These are phyloP conservation scores for Pontederia crassipes DNA, from an alignment of 176 grass and related monocot genomes.

Conservation along the genomic window DNA sequence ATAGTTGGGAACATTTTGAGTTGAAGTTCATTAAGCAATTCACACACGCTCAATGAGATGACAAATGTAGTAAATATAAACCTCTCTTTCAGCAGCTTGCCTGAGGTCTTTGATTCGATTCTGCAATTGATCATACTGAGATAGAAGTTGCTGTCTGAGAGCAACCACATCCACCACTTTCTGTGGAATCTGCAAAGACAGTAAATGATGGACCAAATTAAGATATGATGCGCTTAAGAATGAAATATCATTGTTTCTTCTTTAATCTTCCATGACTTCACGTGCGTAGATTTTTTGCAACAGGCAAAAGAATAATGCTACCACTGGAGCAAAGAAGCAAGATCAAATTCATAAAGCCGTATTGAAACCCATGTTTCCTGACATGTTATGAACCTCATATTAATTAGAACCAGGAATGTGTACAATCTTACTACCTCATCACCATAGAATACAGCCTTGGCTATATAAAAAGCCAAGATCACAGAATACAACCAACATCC, in stretches of 20 bases:
- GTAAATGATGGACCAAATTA: conserved; percentile 3
- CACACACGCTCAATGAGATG: not conserved
- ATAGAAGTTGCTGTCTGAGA: conserved; percentile 77
- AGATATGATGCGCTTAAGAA: conserved; percentile 7
- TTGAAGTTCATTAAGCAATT: not conserved
- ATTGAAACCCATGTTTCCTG: too few species aligned
- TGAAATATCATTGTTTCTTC: conserved; percentile 15
- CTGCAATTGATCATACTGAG: conserved; percentile 88
- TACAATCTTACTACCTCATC: too few species aligned
- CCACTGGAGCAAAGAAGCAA: too few species aligned
- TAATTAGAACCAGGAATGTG: too few species aligned
- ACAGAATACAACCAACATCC: too few species aligned
- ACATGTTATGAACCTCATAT: too few species aligned
- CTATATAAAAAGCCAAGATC: too few species aligned
- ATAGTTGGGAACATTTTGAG: conserved; percentile 4
- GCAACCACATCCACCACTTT: conserved; percentile 66
- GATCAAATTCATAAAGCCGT: too few species aligned
- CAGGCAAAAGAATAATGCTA: too few species aligned
- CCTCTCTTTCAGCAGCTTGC: conserved; percentile 73
- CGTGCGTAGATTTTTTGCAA: too few species aligned
- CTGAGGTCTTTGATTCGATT: conserved; percentile 68
- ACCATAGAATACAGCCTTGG: too few species aligned
- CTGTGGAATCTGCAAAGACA: conserved; percentile 55
- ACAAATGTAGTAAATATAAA: conserved; percentile 22
- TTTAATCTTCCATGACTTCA: not conserved